A percentile compares a stretch with the other conserved stretches of the same genome.
These are phyloP conservation scores for Hypoxylon sp. DNA, from an alignment of 2,329 filamentous ascomycete species.

Conservation along the genomic window DNA sequence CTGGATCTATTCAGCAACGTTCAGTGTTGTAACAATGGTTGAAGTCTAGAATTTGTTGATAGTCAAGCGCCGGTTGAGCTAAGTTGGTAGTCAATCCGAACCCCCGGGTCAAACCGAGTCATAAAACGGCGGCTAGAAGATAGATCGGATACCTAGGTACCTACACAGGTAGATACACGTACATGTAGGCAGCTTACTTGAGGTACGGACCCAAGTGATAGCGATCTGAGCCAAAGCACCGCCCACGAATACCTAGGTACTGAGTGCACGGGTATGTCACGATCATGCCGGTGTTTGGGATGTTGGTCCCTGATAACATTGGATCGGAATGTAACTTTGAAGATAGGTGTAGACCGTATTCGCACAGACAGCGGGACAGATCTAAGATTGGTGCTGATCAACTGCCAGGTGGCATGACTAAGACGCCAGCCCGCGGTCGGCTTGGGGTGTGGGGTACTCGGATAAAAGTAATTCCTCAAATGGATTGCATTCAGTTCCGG, in stretches of 20 bases:
- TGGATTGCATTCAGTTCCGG: neutral
- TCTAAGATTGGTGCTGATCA: constrained; percentile 35
- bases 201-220: neutral
- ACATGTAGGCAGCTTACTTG: no score
- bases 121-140: neutral
- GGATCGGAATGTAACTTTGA: constrained; percentile 12
- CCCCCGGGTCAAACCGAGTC: constrained; percentile 6
- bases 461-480: constrained; percentile 25
- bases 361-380: constrained; percentile 28
- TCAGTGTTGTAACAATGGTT: neutral
- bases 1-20: neutral
- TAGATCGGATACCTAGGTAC: no score
- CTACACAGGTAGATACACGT: no score
- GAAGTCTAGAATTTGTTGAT: constrained; percentile 3
- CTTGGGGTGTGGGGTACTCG: neutral
- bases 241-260: neutral
- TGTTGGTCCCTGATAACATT: neutral
- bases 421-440: neutral
- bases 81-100: constrained; percentile 8
- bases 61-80: constrained; percentile 8
- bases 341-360: neutral
- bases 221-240: neutral
- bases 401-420: neutral
- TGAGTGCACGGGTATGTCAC: neutral
- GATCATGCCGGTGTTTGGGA: neutral